A percentile compares a stretch with the other conserved stretches of the same genome.
These are phyloP conservation scores for Tolypocladium tropicale DNA, from an alignment of 2,329 filamentous ascomycete genomes.

Conservation along the genomic window DNA sequence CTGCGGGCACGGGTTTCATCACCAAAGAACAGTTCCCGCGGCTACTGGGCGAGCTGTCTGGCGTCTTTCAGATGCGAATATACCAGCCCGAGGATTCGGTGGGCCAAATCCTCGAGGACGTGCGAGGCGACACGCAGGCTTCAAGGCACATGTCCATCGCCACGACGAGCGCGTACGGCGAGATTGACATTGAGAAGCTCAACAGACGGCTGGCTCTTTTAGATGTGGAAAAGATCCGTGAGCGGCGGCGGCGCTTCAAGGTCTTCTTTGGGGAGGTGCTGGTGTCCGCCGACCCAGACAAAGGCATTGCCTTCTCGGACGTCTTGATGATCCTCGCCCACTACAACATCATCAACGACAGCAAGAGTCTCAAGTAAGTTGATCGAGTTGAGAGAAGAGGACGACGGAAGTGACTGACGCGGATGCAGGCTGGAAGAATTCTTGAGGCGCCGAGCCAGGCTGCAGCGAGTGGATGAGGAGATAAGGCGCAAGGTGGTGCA, in stretches of 20 bases:
- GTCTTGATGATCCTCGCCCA: constrained; percentile 94
- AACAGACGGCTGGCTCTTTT: constrained; percentile 64
- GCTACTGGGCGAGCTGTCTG: constrained; percentile 82
- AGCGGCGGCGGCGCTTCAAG: constrained; percentile 71
- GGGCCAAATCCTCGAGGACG: constrained; percentile 74
- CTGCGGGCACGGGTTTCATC: constrained; percentile 84
- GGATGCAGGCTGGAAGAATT: constrained; percentile 74
- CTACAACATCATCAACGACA: constrained; percentile 98
- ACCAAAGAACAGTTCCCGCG: constrained; percentile 81
- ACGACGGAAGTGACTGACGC: background rate
- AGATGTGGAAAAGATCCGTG: constrained; percentile 64
- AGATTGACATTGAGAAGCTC: constrained; percentile 65
- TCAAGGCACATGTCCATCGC: constrained; percentile 45
- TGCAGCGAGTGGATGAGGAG: constrained; percentile 92
- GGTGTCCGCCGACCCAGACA: constrained; percentile 81
- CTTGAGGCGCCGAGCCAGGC: constrained; percentile 73
- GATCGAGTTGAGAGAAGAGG: background rate
- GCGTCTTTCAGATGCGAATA: constrained; percentile 94
- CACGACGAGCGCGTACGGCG: constrained; percentile 39
- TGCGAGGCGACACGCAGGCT: constrained; percentile 47
- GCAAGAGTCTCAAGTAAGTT: constrained; percentile 73
- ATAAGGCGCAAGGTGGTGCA: constrained; percentile 83
- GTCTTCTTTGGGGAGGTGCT: constrained; percentile 96
- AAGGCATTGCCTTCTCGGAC: constrained; percentile 83
- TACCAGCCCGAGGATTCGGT: constrained; percentile 89